Evolutionary conservation across 306 rosid genomes (phyloP), one percentile per base, ranked within the genome.

Genomic region (Trifolium dubium): DNA sequence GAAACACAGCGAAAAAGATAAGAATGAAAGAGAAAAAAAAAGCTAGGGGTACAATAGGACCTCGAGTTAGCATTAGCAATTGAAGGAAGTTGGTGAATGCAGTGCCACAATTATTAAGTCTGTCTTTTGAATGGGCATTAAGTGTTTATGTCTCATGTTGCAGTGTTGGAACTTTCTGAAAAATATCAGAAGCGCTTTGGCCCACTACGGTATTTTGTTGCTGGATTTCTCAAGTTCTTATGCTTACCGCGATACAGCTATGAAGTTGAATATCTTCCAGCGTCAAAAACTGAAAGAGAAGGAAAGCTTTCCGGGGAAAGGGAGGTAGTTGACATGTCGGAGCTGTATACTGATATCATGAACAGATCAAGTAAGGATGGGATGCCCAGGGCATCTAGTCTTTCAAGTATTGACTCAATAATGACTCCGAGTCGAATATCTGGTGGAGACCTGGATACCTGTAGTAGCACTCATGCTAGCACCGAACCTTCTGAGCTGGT

Each of bases 391-490:
- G 99, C 99, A 66, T 94, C 97, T 74, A 94, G 99, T 87, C 87
- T 94, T 75, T 94, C 99, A n/a, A 94, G 99, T 79, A 94, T 94
- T 12, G 99, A 94, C 81, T 94, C 97, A 67, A 92, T 94, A 71
- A 89, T 94, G 95, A 94, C 99, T 61, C 99, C 99, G 7, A 89
- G 92, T 82, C 92, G 87, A 78, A 80, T 92, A 86, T 94, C 99
- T 44, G 97, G 92, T 70, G 97, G 96, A 41, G 97, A 92, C 65
- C 77, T 84, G 80, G 97, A 89, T 81, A 85, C 95, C 73, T 81
- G 92, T 59, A 83, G 88, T 70, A 85, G 89, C 76, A 86, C 86
- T 74, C 93, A 88, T 81, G 97, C 98, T 72, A 91, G 91, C 76
- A 75, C 90, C 55, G 99, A 94, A 77, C 99, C 99, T 73, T 94